phyloP scores from a whole-genome alignment of 352 stramenopile species.

The Halophytophthora polymorphica region DNA sequence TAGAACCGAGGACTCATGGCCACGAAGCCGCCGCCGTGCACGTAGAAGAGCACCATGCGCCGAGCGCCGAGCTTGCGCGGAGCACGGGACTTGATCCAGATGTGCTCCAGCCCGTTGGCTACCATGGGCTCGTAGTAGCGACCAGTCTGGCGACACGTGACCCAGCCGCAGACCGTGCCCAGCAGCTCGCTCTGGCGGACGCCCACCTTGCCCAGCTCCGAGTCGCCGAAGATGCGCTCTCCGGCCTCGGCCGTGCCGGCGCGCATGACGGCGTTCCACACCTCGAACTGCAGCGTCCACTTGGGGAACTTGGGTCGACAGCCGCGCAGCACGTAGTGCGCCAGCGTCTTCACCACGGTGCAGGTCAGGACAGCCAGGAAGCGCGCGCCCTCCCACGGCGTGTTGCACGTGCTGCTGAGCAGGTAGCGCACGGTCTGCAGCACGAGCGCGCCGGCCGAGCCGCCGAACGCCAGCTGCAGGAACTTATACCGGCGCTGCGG shows the following conservation, averaged over 20 bases:
- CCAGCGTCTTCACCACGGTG: constrained; percentile 10
- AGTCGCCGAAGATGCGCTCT: constrained; percentile 17
- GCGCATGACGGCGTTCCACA: constrained; percentile 17
- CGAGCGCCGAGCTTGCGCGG: neutral
- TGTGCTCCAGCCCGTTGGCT: constrained; percentile 25
- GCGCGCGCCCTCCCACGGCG: constrained; percentile 18
- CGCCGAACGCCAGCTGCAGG: constrained; percentile 11
- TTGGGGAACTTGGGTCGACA: constrained; percentile 27
- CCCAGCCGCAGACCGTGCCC: constrained; percentile 18
- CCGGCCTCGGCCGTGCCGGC: constrained; percentile 19
- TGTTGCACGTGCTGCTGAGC: constrained; percentile 18
- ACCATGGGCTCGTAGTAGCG: constrained; percentile 12
- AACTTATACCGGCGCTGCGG: constrained; percentile 14
- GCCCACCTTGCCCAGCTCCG: constrained; percentile 18
- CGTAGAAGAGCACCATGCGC: constrained; percentile 29
- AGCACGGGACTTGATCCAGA: constrained; percentile 20
- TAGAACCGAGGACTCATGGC: constrained; percentile 38
- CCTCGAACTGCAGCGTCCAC: constrained; percentile 45
- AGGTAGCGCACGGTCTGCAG: neutral
- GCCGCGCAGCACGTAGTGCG: constrained; percentile 18
- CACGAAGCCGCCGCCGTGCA: constrained; percentile 41
- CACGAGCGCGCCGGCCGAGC: constrained; percentile 9
- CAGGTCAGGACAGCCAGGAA: constrained; percentile 9
- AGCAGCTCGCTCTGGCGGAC: constrained; percentile 21
- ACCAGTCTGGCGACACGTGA: constrained; percentile 14